Evolutionary conservation across 2,329 filamentous ascomycete genomes (phyloP), one percentile per base, ranked within the genome.

Genomic region (Ciborinia camelliae): DNA sequence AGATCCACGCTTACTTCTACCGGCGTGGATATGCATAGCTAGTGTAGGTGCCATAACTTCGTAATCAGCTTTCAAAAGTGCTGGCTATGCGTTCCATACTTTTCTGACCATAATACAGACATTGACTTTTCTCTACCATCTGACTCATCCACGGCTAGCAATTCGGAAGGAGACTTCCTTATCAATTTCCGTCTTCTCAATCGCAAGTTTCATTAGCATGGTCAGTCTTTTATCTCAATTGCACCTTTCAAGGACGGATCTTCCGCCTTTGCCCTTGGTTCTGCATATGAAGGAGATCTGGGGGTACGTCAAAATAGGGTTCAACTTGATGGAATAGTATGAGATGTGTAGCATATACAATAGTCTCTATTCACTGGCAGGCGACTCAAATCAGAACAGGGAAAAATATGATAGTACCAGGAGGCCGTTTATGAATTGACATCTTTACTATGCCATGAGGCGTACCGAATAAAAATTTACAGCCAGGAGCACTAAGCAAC

Each of bases 141-240:
- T 90, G 67, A 91, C 88, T 18, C 88, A 92, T 76, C 87, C 89
- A 71, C 90, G 90, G 73, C 89, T 91, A 74, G 91, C 87, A 72
- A 92, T 92, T 71, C 86, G 88, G 73, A 91, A 90, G 73, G 90
- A 92, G 78, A 92, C 90, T 0, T 86, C 87, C 54, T 89, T 89
- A 12, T 90, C 89, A n/a, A 83, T 92, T 68, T 86, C 87, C 70
- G 87, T 92, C 68, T 90, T 92, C 74, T 91, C 88, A 60, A 85
- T 90, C 68, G 87, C 89, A 45, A 90, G 87, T 77, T 92, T 90
- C 77, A 82, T 91, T 71, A 91, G 85, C 77, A 90, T 92, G 86
- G 83, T 86, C 62, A 83, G 84, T 14, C 77, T 92, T 59, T 80
- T 92, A 26, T 77, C 86, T 12, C 87, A 91, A 73, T 81, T 90